Evolutionary conservation across 1,284 basidiomycete genomes (phyloP).

Genomic region (Marasmius sp.): DNA sequence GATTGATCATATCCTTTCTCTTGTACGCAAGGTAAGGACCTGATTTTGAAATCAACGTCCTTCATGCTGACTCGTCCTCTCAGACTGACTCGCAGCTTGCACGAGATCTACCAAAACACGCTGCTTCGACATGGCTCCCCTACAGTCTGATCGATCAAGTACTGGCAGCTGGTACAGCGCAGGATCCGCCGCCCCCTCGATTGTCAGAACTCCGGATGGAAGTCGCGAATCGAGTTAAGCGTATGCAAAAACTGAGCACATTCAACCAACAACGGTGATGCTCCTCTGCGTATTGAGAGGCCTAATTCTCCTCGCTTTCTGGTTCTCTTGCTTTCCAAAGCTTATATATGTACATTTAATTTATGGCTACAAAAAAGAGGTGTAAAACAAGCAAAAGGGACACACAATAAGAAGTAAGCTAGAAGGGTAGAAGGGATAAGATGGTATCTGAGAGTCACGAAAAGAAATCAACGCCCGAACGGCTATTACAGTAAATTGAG

Average conservation of each 20-base stretch:
- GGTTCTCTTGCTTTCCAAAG: conserved; percentile 5
- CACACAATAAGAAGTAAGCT: not conserved
- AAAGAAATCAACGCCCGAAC: too few relatives aligned
- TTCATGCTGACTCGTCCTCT: conserved; percentile 7
- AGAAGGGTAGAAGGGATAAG: not conserved
- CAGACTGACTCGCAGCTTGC: conserved; percentile 63
- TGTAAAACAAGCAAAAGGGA: not conserved
- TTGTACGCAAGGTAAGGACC: conserved; percentile 63
- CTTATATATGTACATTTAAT: conserved; percentile 1
- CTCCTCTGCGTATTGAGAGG: not conserved
- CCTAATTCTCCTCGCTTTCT: not conserved
- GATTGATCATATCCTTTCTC: conserved; percentile 66
- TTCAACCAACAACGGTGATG: not conserved
- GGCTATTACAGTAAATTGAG: not conserved
- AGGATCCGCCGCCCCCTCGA: conserved; percentile 36
- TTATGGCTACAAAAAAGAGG: not conserved
- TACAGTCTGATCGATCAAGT: conserved; percentile 89
- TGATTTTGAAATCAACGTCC: not conserved
- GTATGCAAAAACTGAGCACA: conserved; percentile 58
- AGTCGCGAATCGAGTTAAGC: conserved; percentile 59
- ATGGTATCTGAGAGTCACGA: not conserved
- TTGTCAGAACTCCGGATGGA: conserved; percentile 55
- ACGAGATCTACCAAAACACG: conserved; percentile 53
- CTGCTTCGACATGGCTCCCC: conserved; percentile 74
- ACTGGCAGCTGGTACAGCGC: conserved; percentile 61